phyloP scores from a whole-genome alignment of 768 basidiomycete species.

The Mycena olivaceomarginata region DNA sequence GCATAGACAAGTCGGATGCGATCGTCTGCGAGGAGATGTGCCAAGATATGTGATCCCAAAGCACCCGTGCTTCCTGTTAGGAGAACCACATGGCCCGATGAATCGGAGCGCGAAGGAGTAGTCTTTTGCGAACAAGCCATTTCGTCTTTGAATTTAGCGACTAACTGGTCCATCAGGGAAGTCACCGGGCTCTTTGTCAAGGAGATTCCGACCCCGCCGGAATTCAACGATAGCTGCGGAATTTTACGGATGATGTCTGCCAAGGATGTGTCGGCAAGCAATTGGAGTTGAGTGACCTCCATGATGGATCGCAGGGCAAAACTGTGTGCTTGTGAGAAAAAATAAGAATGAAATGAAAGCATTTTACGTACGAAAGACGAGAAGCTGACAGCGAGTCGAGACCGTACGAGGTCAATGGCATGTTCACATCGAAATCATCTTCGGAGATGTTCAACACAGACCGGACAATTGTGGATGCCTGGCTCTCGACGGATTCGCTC shows the following conservation, averaged over 20 bases:
- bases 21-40: constrained; percentile 44
- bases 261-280: constrained; percentile 18
- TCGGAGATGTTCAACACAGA: constrained; percentile 46
- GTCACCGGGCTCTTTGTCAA: no score
- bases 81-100: constrained; percentile 37
- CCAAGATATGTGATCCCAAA: constrained; percentile 53
- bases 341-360: not conserved
- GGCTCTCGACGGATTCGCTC: constrained; percentile 30
- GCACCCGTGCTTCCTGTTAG: constrained; percentile 59
- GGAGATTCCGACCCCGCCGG: not conserved
- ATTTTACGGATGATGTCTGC: constrained; percentile 15
- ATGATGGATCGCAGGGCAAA: constrained; percentile 17
- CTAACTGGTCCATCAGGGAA: no score
- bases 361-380: constrained; percentile 22
- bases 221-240: not conserved
- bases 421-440: constrained; percentile 58
- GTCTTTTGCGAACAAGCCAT: no score
- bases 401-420: constrained; percentile 64
- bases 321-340: not conserved
- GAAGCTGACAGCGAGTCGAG: constrained; percentile 28
- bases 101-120: not conserved
- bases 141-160: no score
- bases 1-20: constrained; percentile 49
- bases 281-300: constrained; percentile 25
- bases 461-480: constrained; percentile 48